Evolutionary conservation across 2,329 filamentous ascomycete genomes (phyloP).

Genomic region (Claviceps fusiformis): DNA sequence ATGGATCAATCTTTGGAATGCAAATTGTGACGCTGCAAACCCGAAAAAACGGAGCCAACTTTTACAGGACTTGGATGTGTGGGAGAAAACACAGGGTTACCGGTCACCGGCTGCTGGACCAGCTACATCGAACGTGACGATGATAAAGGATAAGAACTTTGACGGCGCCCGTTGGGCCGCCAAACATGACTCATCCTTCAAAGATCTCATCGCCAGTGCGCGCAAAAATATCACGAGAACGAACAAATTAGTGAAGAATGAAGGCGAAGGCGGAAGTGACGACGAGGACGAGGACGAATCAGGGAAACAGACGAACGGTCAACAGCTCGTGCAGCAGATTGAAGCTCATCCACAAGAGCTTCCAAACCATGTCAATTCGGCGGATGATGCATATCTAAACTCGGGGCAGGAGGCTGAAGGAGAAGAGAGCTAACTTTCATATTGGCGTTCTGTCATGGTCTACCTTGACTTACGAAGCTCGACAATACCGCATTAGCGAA

Average conservation of each 20-base stretch:
- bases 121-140: slow-evolving; percentile 23
- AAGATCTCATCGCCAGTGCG: slow-evolving; percentile 65
- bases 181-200: slow-evolving; percentile 63
- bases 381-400: neutral
- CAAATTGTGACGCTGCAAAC: slow-evolving; percentile 75
- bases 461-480: neutral
- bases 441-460: neutral
- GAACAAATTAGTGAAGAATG: neutral
- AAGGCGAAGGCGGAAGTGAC: neutral
- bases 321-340: neutral
- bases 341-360: neutral
- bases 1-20: slow-evolving; percentile 93
- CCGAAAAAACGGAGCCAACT: slow-evolving; percentile 61
- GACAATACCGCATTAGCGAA: neutral
- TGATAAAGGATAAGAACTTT: slow-evolving; percentile 80
- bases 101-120: slow-evolving; percentile 29
- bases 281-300: neutral
- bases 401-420: neutral
- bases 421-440: neutral
- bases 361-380: neutral
- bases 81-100: slow-evolving; percentile 73
- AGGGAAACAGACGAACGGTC: neutral
- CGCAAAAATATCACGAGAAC: slow-evolving; percentile 29
- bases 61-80: slow-evolving; percentile 64
- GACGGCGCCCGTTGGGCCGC: slow-evolving; percentile 64